Evolutionary conservation across 2,329 filamentous ascomycete genomes (phyloP), one percentile per base, ranked within the genome.

Genomic region (Aspergillus amoenus): DNA sequence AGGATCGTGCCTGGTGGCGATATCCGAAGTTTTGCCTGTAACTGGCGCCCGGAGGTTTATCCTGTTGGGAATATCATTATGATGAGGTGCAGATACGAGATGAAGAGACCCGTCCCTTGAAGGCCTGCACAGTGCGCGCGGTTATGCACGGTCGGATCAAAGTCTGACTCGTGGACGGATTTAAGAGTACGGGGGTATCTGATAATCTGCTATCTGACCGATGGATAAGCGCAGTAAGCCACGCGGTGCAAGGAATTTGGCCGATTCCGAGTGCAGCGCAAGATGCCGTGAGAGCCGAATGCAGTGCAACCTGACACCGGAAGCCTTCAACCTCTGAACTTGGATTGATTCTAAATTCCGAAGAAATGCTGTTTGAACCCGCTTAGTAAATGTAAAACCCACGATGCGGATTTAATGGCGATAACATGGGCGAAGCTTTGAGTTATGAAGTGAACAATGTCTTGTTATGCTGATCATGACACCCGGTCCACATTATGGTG

Each of bases 221-320:
- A 47, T 52, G 22, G 18, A 12, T 40, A 18, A 44, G 50, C n/a
- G 3, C 9, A 30, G 27, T 21, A 46, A 46, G 44, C 44, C 21
- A 45, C 44, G 24, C 24, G 42, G 22, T n/a, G 44, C 17, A 34
- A 27, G 24, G 27, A 30, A 30, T 30, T 5, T 6, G 9, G 7
- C 44, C 44, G 44, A 47, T 3, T 32, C 24, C 50, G 27, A 45
- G 30, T 37, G 50, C 40, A 44, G 18, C 21, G 6, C 24, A 45
- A 37, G 41, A 56, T 56, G 54, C 54, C 54, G 54, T 56, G 54
- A 22, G 47, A 56, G 48, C 54, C 54, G 54, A 52, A 34, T 56
- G 54, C 54, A 42, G 47, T n/a, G 27, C 17, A 18, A 48, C 17
- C 13, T 13, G n/a, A 13, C 40, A 37, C 41, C 17, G 17, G 27